Conservation (phyloP, 2,329 filamentous ascomycete genomes). For the Monosporascus sp. region DNA sequence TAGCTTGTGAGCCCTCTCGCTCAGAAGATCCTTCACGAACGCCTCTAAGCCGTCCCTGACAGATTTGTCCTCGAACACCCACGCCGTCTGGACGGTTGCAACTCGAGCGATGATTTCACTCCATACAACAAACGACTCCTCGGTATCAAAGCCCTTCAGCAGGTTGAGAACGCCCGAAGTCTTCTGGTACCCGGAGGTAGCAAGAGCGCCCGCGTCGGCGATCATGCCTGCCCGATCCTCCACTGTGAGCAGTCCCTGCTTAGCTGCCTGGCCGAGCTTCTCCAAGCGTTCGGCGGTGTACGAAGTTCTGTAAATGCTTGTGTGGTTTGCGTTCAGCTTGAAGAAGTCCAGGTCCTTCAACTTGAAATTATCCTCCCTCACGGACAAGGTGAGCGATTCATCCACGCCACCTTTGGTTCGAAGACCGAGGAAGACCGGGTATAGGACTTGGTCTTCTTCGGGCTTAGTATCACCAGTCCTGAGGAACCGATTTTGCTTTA, state of each 20-base stretch:
- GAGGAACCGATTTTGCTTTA: constrained; percentile 94
- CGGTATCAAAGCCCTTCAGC: constrained; percentile 77
- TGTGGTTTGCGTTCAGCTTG: constrained; percentile 95
- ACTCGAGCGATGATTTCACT: constrained; percentile 81
- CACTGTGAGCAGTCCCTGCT: constrained; percentile 71
- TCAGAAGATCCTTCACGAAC: constrained; percentile 75
- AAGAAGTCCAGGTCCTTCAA: constrained; percentile 80
- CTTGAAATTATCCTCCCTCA: constrained; percentile 73
- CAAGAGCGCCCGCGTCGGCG: constrained; percentile 83
- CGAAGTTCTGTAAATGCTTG: constrained; percentile 83
- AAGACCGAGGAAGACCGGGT: constrained; percentile 83
- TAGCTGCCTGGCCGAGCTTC: constrained; percentile 85
- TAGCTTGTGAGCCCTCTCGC: constrained; percentile 74
- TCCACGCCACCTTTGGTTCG: constrained; percentile 80
- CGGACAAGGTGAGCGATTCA: constrained; percentile 63
- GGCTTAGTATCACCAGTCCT: constrained; percentile 89
- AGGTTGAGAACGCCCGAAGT: constrained; percentile 84
- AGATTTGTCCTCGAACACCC: constrained; percentile 78
- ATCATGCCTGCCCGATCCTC: constrained; percentile 95
- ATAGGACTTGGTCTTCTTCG: constrained; percentile 83
- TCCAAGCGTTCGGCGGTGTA: constrained; percentile 78
- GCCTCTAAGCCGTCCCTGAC: constrained; percentile 71
- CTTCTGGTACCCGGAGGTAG: constrained; percentile 86
- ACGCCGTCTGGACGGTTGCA: constrained; percentile 72
- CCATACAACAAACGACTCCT: constrained; percentile 91